A percentile compares a stretch with the other conserved stretches of the same genome.
Evolutionary conservation across 352 stramenopile species (phyloP).

Genomic region (Pelagophyceae sp.): DNA sequence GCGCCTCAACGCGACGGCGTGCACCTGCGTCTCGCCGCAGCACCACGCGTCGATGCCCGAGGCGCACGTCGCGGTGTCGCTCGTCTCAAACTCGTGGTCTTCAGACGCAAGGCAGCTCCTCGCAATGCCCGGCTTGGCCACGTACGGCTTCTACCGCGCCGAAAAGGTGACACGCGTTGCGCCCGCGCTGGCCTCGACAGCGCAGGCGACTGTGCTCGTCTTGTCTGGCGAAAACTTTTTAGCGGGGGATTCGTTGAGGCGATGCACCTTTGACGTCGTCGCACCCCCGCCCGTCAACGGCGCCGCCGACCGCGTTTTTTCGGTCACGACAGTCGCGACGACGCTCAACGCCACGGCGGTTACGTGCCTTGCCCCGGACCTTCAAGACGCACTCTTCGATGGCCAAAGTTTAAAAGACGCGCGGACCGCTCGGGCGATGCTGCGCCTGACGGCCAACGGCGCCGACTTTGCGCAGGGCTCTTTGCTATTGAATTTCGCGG

Average conservation of each 20-base stretch:
- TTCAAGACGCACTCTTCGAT: neutral
- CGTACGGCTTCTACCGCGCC: neutral
- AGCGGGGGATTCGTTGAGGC: neutral
- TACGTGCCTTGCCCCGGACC: neutral
- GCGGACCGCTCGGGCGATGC: neutral
- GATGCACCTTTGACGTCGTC: neutral
- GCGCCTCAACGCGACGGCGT: conserved; percentile 23
- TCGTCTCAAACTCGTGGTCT: neutral
- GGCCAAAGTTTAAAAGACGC: neutral
- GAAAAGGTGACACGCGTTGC: neutral
- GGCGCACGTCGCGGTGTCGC: neutral
- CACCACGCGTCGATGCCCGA: neutral
- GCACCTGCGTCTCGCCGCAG: conserved; percentile 22
- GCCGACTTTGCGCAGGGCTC: neutral
- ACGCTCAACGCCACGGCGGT: neutral
- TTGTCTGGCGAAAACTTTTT: neutral
- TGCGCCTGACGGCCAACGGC: conserved; percentile 7
- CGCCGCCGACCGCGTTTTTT: neutral
- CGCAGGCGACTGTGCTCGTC: neutral
- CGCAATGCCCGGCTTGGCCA: neutral
- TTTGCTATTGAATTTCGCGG: neutral
- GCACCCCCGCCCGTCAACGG: neutral
- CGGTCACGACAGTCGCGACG: neutral
- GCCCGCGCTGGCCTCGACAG: neutral
- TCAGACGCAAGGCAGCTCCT: neutral